Percentiles rank a stretch among this genome's conserved stretches.
These are phyloP conservation scores for Acanthamoeba lenticulata DNA, from an alignment of 208 protist genomes.

Conservation along the genomic window DNA sequence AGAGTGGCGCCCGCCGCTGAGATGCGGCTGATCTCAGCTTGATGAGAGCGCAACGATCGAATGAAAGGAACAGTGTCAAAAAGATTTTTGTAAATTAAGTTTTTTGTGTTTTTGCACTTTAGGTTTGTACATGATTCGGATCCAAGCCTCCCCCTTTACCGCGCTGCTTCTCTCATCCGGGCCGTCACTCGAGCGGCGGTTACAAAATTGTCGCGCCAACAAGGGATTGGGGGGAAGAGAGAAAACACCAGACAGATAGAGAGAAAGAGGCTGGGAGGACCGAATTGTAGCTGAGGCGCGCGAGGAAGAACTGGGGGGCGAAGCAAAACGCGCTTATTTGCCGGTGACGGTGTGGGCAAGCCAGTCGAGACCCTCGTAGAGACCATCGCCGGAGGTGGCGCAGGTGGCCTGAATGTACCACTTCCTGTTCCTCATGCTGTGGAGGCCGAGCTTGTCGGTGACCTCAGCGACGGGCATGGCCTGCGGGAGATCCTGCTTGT, in stretches of 20 bases:
- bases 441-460: slow-evolving; percentile 41
- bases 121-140: not conserved
- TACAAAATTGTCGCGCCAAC: not conserved
- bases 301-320: no score
- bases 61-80: no score
- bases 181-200: not conserved
- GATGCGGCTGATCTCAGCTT: no score
- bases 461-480: slow-evolving; percentile 28
- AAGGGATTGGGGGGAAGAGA: not conserved
- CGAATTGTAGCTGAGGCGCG: not conserved
- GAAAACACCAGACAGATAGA: not conserved
- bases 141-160: not conserved
- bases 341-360: slow-evolving; percentile 51
- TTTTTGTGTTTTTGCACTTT: not conserved
- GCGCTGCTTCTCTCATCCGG: not conserved
- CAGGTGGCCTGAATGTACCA: slow-evolving; percentile 59
- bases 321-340: slow-evolving; percentile 60
- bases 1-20: no score
- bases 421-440: slow-evolving; percentile 33
- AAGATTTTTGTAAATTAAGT: not conserved
- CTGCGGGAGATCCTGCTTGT: slow-evolving; percentile 87
- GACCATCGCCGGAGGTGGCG: slow-evolving; percentile 72
- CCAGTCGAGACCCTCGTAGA: slow-evolving; percentile 74
- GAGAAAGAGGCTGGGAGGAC: no score
- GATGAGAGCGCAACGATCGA: no score